Base-by-base conservation (phyloP, 1,139 yeast species). In the Citeromyces siamensis region DNA sequence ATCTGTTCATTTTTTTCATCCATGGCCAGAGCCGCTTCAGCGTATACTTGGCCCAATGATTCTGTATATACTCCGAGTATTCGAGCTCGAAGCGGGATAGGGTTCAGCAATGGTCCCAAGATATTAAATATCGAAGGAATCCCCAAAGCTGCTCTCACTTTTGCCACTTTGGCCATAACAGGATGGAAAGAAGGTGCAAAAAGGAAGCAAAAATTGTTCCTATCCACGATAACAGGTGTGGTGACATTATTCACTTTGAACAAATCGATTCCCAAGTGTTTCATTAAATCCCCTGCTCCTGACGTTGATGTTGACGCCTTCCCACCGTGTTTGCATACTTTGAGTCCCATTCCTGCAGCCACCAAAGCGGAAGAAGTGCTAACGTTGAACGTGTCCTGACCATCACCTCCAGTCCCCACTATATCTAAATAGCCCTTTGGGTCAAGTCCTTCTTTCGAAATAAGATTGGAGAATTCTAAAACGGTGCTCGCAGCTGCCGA, bases 341-440 rank as follows among this genome's bases (percentile, higher is more conserved):
- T 71, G 36, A 86, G 56, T 1, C 86, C 86, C 65, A 84, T 80
- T 4, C 98, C 98, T 0, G 96, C 84, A 1, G 88, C 94, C 4
- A 90, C 86, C 37, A 90, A 85, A 0, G 96, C 96, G 1, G 96
- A 68, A 1, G 96, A 84, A 0, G 98, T 90, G 6, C 95, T 82
- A 1, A 90, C 98, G 51, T 90, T 90, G 59, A 90, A 90, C 0
- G 98, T 90, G 53, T 90, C 80, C 53, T 90, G 95, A 3, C 96
- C 95, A 52, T 90, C 98, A 5, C 98, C 98, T 20, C 98, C 98
- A 0, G 98, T 90, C 2, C 98, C 98, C 6, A 90, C 98, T 31
- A 90, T 83, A 56, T 90, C 98, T 13, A 84, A 68, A 46, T 74
- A 81, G 0, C 84, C 83, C 2, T 53, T 58, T 1, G 60, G 48